Percentiles rank a stretch among this genome's conserved stretches.
These are phyloP conservation scores for Aureobasidium leucospermi DNA, from an alignment of 2,329 filamentous ascomycete genomes.

Conservation along the genomic window DNA sequence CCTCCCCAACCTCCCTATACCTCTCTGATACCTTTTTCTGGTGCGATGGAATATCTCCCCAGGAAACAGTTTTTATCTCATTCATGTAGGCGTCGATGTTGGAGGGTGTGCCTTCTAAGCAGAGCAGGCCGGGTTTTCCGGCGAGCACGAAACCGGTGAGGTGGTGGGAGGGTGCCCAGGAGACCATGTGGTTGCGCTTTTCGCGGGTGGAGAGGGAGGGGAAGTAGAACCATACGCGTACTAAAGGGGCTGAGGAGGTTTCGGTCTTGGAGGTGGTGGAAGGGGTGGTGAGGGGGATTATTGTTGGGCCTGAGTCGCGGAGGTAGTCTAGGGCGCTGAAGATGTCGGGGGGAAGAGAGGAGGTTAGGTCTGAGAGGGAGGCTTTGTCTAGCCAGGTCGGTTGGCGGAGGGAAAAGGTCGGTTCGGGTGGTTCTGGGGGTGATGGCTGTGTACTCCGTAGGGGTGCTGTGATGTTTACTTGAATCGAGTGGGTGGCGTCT, in stretches of 20 bases:
- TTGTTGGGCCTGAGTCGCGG: conserved; percentile 28
- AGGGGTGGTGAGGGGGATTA: conserved; percentile 18
- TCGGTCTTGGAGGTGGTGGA: neutral
- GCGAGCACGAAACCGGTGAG: conserved; percentile 55
- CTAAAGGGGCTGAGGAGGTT: conserved; percentile 25
- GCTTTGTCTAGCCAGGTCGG: conserved; percentile 48
- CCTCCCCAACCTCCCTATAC: conserved; percentile 34
- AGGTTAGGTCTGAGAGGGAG: conserved; percentile 27
- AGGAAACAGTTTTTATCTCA: conserved; percentile 56
- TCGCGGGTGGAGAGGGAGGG: conserved; percentile 53
- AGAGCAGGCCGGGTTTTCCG: conserved; percentile 51
- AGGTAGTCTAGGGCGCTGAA: conserved; percentile 41
- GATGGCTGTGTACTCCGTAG: conserved; percentile 18
- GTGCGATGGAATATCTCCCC: conserved; percentile 54
- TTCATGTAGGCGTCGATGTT: conserved; percentile 54
- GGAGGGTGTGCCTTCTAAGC: conserved; percentile 42
- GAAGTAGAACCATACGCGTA: conserved; percentile 58
- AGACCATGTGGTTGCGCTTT: conserved; percentile 52
- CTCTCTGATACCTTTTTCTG: conserved; percentile 58
- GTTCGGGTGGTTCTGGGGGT: conserved; percentile 33
- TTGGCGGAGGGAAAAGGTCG: conserved; percentile 40
- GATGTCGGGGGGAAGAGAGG: conserved; percentile 31
- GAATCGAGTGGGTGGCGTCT: conserved; percentile 16
- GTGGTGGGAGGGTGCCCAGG: conserved; percentile 43
- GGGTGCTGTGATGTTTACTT: conserved; percentile 33